Evolutionary conservation across 768 basidiomycete genomes (phyloP).

Genomic region (Mycena rosella): DNA sequence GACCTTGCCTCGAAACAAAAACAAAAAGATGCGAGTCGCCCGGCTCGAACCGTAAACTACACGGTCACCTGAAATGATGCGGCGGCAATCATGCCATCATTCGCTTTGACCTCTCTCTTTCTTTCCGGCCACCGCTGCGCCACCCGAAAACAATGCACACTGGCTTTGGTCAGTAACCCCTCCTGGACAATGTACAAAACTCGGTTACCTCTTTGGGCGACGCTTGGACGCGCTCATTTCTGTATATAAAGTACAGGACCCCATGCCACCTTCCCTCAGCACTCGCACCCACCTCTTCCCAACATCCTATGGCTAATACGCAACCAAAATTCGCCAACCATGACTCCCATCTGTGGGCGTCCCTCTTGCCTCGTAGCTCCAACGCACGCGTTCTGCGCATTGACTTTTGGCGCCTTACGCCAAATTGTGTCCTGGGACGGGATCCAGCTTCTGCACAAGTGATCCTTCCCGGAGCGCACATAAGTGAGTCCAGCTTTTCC

Average conservation of each 20-base stretch:
- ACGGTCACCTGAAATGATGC: conserved; percentile 1
- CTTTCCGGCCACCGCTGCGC: too few relatives aligned
- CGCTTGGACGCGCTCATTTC: conserved; percentile 5
- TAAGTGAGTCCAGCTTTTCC: conserved; percentile 15
- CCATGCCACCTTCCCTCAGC: conserved; percentile 8
- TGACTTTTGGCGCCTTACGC: conserved; percentile 31
- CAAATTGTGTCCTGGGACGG: conserved; percentile 12
- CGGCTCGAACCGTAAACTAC: background rate
- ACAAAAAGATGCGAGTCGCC: background rate
- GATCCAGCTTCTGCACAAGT: conserved; percentile 14
- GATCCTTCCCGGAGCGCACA: conserved; percentile 27
- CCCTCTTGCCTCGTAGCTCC: conserved; percentile 7
- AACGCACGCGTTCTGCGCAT: conserved; percentile 14
- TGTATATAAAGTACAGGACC: conserved; percentile 8
- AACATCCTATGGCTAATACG: background rate
- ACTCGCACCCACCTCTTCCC: background rate
- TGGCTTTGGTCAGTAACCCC: conserved; percentile 6
- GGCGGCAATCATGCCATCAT: background rate
- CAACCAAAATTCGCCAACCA: background rate
- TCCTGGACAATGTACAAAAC: too few relatives aligned
- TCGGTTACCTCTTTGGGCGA: conserved; percentile 15
- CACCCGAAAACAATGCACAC: conserved; percentile 13
- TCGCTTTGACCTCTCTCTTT: conserved; percentile 9
- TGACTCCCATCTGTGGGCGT: conserved; percentile 30
- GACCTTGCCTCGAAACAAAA: too few relatives aligned